Evolutionary conservation across 129 eudicot genomes (phyloP).

Genomic region (Mikania micrantha): DNA sequence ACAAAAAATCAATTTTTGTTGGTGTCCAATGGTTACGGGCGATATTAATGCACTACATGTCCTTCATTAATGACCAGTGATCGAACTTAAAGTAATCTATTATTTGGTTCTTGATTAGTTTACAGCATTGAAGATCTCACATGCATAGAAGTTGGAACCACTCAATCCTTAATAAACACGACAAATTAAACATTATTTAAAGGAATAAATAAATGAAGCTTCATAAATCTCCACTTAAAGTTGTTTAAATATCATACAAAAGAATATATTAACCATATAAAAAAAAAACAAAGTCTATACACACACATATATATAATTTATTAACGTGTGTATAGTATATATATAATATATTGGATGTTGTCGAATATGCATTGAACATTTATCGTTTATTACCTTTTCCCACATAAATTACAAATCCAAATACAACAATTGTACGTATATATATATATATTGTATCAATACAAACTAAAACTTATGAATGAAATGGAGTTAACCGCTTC

Average conservation of each 20-base stretch:
- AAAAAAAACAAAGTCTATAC: neutral
- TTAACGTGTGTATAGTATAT: neutral
- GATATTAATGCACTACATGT: constrained; percentile 32
- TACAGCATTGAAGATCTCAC: constrained; percentile 33
- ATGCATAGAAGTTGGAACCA: constrained; percentile 34
- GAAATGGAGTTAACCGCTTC: constrained; percentile 29
- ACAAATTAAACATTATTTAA: constrained; percentile 17
- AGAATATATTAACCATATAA: neutral
- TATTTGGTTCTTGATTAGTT: constrained; percentile 37
- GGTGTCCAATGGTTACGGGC: constrained; percentile 9
- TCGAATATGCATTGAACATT: neutral
- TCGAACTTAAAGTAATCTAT: constrained; percentile 31
- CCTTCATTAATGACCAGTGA: constrained; percentile 37
- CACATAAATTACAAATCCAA: constrained; percentile 29
- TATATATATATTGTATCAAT: too few relatives aligned
- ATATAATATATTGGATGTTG: neutral
- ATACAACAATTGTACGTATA: constrained; percentile 20
- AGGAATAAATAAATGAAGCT: constrained; percentile 12
- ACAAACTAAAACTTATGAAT: constrained; percentile 16
- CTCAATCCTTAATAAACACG: constrained; percentile 24
- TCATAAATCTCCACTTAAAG: neutral
- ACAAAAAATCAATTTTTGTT: constrained; percentile 21
- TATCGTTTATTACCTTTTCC: constrained; percentile 5
- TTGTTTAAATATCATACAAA: neutral
- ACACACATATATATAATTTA: too few relatives aligned